Percentiles rank a stretch among this genome's conserved stretches.
Conservation (phyloP, 225 moss, liverwort and hornwort genomes). For the Bryum argenteum region DNA sequence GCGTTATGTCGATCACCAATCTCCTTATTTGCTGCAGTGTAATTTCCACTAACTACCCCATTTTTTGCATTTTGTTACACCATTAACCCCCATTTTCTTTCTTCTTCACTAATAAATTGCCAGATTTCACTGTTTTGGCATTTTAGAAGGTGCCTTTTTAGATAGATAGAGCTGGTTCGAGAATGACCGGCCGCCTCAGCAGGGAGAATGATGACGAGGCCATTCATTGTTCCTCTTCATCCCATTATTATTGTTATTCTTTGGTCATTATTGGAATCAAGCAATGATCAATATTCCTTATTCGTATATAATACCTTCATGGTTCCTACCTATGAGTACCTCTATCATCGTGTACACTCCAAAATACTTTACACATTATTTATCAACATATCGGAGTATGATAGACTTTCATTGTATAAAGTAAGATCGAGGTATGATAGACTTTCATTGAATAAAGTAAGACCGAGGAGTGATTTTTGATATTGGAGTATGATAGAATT, state of each 20-base stretch:
- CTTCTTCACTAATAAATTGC: no score
- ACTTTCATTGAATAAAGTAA: no score
- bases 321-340: no score
- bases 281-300: neutral
- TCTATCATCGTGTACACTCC: no score
- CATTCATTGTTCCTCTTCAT: conserved; percentile 18
- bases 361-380: no score
- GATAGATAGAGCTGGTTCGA: conserved; percentile 30
- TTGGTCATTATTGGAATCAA: conserved; percentile 30
- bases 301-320: no score
- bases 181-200: conserved; percentile 20
- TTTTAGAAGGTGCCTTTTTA: conserved; percentile 20
- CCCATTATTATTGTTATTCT: conserved; percentile 27
- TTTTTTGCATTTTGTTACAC: conserved; percentile 1
- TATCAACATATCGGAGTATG: no score
- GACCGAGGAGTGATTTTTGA: no score
- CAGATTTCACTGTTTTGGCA: conserved; percentile 1
- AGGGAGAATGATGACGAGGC: conserved; percentile 4
- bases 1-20: conserved; percentile 57
- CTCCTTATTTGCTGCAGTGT: conserved; percentile 52
- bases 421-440: no score
- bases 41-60: conserved; percentile 47
- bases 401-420: no score
- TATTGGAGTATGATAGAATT: no score
- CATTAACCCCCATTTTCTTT: no score